Evolutionary conservation across 768 basidiomycete species (phyloP).

Genomic region (Tylopilus cervinicoccineus): DNA sequence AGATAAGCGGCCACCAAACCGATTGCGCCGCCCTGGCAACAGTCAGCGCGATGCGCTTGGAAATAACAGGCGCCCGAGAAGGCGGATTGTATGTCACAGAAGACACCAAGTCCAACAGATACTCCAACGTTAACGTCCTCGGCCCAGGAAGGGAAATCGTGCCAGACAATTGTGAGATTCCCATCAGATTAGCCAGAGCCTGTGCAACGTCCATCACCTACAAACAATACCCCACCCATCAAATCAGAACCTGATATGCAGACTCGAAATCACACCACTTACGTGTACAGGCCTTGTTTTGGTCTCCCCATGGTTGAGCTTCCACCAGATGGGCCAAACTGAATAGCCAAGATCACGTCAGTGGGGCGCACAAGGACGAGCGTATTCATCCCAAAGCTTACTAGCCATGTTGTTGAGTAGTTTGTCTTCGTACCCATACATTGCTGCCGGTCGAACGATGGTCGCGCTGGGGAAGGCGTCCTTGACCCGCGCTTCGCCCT

Average conservation of each 20-base stretch:
- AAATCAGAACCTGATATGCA: conserved; percentile 11
- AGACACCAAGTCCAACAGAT: conserved; percentile 72
- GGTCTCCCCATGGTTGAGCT: conserved; percentile 85
- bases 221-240: conserved; percentile 12
- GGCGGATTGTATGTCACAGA: conserved; percentile 76
- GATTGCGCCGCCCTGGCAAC: conserved; percentile 59
- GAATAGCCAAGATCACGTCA: conserved; percentile 8
- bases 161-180: conserved; percentile 54
- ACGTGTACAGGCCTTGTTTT: conserved; percentile 91
- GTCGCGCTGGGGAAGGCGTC: conserved; percentile 82
- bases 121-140: conserved; percentile 77
- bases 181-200: conserved; percentile 75
- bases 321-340: conserved; percentile 92
- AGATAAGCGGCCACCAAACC: conserved; percentile 89
- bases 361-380: conserved; percentile 7
- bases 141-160: conserved; percentile 88
- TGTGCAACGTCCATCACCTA: conserved; percentile 94
- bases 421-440: conserved; percentile 97
- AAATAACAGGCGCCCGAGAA: conserved; percentile 69
- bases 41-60: conserved; percentile 63
- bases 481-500: conserved; percentile 85
- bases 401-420: conserved; percentile 88
- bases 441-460: conserved; percentile 76
- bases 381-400: conserved; percentile 38
- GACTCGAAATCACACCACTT: conserved; percentile 33